Conservation (phyloP, 306 rosid genomes). For the Hylodesmum podocarpum region DNA sequence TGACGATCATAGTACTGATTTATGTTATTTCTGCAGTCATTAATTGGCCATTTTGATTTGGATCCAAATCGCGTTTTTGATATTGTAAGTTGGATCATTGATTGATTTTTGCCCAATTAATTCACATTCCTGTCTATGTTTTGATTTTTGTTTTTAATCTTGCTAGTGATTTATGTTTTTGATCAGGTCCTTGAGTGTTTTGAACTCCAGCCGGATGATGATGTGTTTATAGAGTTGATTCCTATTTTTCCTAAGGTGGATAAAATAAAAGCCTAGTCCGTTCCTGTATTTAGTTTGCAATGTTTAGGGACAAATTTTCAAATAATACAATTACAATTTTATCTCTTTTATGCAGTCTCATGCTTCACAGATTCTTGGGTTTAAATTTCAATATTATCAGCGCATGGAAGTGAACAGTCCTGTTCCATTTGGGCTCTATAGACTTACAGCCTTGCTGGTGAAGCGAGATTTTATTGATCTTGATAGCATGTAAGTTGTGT, state of each 20-base stretch:
- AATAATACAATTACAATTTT: background rate
- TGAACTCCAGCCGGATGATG: constrained; percentile 87
- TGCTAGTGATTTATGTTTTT: constrained; percentile 26
- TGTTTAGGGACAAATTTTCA: background rate
- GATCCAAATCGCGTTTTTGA: constrained; percentile 98
- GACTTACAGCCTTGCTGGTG: constrained; percentile 92
- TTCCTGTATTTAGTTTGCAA: background rate
- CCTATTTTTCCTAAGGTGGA: constrained; percentile 95
- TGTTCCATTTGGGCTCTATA: constrained; percentile 89
- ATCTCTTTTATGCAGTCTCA: constrained; percentile 77
- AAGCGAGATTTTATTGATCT: constrained; percentile 90
- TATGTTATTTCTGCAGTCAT: constrained; percentile 66
- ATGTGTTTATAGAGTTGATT: constrained; percentile 80
- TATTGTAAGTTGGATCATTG: constrained; percentile 64
- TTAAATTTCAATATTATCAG: constrained; percentile 94
- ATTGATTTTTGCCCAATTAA: background rate
- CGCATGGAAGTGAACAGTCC: constrained; percentile 83
- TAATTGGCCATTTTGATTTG: constrained; percentile 97
- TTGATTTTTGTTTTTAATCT: constrained; percentile 20
- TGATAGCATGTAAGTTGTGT: constrained; percentile 81
- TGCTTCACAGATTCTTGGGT: constrained; percentile 98
- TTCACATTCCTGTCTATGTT: background rate
- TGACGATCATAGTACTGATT: constrained; percentile 24
- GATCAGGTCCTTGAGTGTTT: constrained; percentile 88
- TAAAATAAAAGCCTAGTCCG: background rate